Evolutionary conservation across 352 stramenopile species (phyloP), one percentile per base, ranked within the genome.

Genomic region (Sclerospora graminicola): DNA sequence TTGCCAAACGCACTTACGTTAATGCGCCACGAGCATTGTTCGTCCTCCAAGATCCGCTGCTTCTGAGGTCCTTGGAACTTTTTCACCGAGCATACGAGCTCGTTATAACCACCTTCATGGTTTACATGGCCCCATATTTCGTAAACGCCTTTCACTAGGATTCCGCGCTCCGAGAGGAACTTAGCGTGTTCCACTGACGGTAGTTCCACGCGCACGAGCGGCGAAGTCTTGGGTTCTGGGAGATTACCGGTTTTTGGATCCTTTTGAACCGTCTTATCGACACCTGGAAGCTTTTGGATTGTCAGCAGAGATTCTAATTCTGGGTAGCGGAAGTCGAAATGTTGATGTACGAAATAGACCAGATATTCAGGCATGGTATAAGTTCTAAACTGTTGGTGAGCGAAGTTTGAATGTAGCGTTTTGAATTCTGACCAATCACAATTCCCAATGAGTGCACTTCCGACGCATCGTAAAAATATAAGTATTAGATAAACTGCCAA

Each of bases 61-160:
- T 84, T 87, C 30, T 69, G 32, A 15, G 54, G 51, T 20, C 48
- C 57, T 2, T 42, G 20, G 31, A 62, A 86, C 4, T 23, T 27
- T 0, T 55, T 54, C n/a, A 86, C 70, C 0, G 66, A 60, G 10
- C 33, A 9, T 16, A 82, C 71, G 6, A 92, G 60, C 21, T 64
- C 50, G 7, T 64, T 60, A 48, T 89, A 88, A 24, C 61, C 46
- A 5, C 43, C n/a, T n/a, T n/a, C n/a, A n/a, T n/a, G 52, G 21
- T 32, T 24, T 13, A 53, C 44, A 35, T 79, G 59, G 15, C 66
- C 74, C 77, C 78, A 92, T 11, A 88, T 63, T 36, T 92, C 66
- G 51, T 89, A 88, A 29, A 92, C 71, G 35, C 69, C 72, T 45
- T 92, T 92, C 28, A 92, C 64, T 8, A 89, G 67, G 33, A 92